phyloP scores from a whole-genome alignment of 176 grass and related monocot species.

The Zoysia japonica region DNA sequence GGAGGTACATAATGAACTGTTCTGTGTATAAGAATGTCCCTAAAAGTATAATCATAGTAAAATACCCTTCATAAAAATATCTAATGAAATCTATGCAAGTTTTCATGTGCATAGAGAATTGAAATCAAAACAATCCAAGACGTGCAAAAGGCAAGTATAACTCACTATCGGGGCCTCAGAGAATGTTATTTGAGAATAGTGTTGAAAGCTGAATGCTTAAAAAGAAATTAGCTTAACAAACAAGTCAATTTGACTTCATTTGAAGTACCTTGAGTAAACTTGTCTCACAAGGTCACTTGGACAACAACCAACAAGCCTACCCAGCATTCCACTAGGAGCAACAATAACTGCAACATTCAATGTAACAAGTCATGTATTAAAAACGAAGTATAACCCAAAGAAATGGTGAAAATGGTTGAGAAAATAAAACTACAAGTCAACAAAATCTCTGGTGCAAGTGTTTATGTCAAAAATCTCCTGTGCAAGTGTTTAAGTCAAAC shows the following conservation, averaged over 20 bases:
- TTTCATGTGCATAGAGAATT: not conserved
- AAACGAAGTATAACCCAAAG: constrained; percentile 19
- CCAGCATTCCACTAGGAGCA: constrained; percentile 94
- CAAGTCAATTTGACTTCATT: not conserved
- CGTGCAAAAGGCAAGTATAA: not conserved
- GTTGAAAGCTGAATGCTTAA: constrained; percentile 23
- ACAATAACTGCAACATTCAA: constrained; percentile 84
- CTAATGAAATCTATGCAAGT: constrained; percentile 6
- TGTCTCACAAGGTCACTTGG: constrained; percentile 96
- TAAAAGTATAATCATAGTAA: constrained; percentile 26
- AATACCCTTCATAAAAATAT: constrained; percentile 31
- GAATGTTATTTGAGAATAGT: constrained; percentile 19
- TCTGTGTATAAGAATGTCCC: not conserved
- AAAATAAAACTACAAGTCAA: constrained; percentile 4
- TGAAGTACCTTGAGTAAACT: constrained; percentile 85
- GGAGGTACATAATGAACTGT: constrained; percentile 1
- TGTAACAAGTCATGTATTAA: constrained; percentile 36
- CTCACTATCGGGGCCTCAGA: constrained; percentile 16
- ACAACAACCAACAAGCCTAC: constrained; percentile 93
- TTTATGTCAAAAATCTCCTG: not conserved
- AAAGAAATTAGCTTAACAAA: constrained; percentile 21
- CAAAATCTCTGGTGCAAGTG: not conserved
- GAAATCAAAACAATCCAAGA: constrained; percentile 1
- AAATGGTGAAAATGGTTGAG: constrained; percentile 14
- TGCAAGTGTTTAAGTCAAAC: not conserved